These are phyloP conservation scores for Hypsizygus ulmarius DNA, from an alignment of 1,284 basidiomycete genomes.

Conservation along the genomic window DNA sequence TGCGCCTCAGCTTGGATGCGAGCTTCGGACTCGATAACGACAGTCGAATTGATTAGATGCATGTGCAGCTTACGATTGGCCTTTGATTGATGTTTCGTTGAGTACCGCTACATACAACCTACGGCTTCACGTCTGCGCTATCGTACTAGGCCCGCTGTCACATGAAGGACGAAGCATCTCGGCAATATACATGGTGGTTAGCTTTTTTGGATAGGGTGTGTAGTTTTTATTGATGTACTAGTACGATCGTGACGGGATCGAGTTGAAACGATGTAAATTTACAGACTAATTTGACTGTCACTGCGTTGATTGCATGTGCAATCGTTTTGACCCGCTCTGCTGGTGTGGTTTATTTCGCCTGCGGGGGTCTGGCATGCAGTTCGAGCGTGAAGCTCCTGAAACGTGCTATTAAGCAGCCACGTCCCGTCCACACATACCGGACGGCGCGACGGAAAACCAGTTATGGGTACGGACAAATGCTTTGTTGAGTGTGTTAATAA, in stretches of 20 bases:
- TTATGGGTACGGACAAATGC: slow-evolving; percentile 24
- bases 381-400: slow-evolving; percentile 71
- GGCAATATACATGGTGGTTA: slow-evolving; percentile 22
- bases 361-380: slow-evolving; percentile 62
- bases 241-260: no score
- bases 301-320: slow-evolving; percentile 49
- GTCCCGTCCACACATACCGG: slow-evolving; percentile 47
- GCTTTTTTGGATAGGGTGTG: slow-evolving; percentile 33
- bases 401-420: slow-evolving; percentile 62
- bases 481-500: slow-evolving; percentile 1
- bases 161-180: background rate
- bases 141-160: no score
- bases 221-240: background rate
- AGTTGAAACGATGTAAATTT: no score
- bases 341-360: slow-evolving; percentile 66
- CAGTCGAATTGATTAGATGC: no score
- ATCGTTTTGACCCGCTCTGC: slow-evolving; percentile 68
- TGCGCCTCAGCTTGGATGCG: no score
- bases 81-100: no score
- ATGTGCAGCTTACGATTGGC: no score
- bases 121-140: no score
- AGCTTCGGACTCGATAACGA: no score
- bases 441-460: slow-evolving; percentile 38
- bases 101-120: no score
- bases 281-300: slow-evolving; percentile 52